These are phyloP conservation scores for Chlorella variabilis DNA, from an alignment of 163 green algal species.

Conservation along the genomic window DNA sequence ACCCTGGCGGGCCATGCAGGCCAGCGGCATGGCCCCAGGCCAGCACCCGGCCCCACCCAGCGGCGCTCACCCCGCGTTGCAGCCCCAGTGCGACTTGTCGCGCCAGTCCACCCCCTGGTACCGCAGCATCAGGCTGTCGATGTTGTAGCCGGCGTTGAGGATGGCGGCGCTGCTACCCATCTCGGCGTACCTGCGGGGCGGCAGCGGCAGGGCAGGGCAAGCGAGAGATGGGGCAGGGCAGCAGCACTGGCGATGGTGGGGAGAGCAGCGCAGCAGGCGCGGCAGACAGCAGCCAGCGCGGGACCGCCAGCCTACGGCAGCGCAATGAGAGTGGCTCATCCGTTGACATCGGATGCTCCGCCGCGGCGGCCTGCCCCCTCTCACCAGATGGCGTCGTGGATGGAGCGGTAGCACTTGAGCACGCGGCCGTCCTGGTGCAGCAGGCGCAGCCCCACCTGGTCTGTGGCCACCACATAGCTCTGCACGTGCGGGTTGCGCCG, in stretches of 20 bases:
- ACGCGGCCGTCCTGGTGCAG: constrained; percentile 40
- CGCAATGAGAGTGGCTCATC: no score
- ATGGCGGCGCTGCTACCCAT: constrained; percentile 54
- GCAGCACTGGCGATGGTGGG: no score
- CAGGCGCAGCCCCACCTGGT: constrained; percentile 53
- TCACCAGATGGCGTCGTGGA: constrained; percentile 56
- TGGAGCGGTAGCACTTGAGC: constrained; percentile 53
- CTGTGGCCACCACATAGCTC: constrained; percentile 76
- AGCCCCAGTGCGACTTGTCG: constrained; percentile 56
- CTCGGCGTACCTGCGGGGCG: constrained; percentile 56
- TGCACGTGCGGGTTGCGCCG: constrained; percentile 76
- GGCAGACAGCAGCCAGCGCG: no score
- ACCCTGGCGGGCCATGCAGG: not conserved
- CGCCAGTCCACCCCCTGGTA: constrained; percentile 65
- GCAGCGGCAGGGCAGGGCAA: no score
- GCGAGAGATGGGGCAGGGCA: not conserved
- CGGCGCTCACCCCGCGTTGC: constrained; percentile 45
- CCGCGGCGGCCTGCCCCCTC: no score
- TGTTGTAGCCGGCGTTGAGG: constrained; percentile 56
- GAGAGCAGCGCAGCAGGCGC: no score
- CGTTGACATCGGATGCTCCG: no score
- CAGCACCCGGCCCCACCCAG: no score
- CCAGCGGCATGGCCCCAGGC: not conserved
- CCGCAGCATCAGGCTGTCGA: constrained; percentile 56
- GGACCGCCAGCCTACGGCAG: no score